phyloP scores from a whole-genome alignment of 768 basidiomycete genomes.

The Kwoniella sp. region DNA sequence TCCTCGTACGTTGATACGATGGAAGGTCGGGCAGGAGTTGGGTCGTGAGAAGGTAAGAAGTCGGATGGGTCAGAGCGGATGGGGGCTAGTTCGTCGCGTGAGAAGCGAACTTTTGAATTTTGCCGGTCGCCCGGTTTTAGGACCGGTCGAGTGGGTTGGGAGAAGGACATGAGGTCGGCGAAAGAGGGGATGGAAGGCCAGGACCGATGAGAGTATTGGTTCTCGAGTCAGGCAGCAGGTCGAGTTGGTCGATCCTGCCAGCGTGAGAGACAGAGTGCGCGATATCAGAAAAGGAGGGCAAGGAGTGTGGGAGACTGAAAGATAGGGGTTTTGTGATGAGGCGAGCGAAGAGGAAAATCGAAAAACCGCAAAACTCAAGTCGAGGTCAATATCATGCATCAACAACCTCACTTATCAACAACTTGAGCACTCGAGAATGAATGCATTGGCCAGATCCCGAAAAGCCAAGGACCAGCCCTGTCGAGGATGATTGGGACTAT shows the following conservation, averaged over 20 bases:
- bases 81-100: conserved; percentile 34
- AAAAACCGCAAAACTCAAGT: background rate
- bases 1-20: conserved; percentile 16
- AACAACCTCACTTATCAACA: background rate
- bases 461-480: conserved; percentile 1
- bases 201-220: background rate
- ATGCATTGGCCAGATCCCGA: no score
- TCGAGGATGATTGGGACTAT: background rate
- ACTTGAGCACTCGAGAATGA: no score
- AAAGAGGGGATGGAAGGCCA: no score
- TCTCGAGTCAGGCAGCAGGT: background rate
- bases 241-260: no score
- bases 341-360: background rate
- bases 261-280: no score
- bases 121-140: conserved; percentile 30
- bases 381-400: background rate
- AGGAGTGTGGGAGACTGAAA: background rate
- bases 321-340: background rate
- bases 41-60: conserved; percentile 25
- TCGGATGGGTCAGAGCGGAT: conserved; percentile 36
- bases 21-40: conserved; percentile 9
- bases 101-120: conserved; percentile 38
- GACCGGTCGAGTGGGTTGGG: conserved; percentile 29
- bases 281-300: background rate
- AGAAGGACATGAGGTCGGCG: conserved; percentile 27